Percentiles rank a stretch among this genome's conserved stretches.
Conservation (phyloP, 2,329 filamentous ascomycete genomes). For the Alternaria novae-zelandiae region DNA sequence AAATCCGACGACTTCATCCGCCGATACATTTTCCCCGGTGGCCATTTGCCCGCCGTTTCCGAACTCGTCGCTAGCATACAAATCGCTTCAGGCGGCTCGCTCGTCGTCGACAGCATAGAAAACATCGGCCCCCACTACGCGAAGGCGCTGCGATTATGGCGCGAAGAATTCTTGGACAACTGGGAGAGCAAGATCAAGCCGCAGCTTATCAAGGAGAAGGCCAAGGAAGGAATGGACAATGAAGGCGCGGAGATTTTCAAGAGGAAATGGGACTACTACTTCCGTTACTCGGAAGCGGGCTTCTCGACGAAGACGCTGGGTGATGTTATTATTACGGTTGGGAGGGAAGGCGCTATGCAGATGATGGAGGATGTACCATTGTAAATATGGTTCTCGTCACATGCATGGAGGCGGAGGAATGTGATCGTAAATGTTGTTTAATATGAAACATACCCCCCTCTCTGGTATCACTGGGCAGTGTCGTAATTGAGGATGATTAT, state of each 20-base stretch:
- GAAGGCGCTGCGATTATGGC: constrained; percentile 72
- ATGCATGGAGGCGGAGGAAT: not conserved
- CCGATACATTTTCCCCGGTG: constrained; percentile 80
- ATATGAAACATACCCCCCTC: not conserved
- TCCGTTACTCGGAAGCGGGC: constrained; percentile 76
- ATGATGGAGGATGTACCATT: constrained; percentile 74
- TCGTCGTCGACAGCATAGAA: constrained; percentile 71
- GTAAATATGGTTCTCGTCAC: constrained; percentile 35
- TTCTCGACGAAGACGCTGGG: constrained; percentile 75
- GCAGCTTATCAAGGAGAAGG: constrained; percentile 65
- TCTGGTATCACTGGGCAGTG: not conserved
- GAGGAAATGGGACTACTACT: constrained; percentile 80
- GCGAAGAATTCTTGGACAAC: constrained; percentile 67
- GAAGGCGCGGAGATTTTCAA: constrained; percentile 72
- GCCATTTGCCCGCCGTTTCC: constrained; percentile 71
- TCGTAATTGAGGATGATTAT: too few relatives aligned
- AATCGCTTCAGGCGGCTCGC: constrained; percentile 63
- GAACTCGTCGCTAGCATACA: constrained; percentile 70
- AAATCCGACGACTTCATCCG: constrained; percentile 76
- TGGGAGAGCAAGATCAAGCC: constrained; percentile 68
- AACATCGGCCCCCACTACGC: constrained; percentile 79
- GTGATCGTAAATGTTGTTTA: not conserved
- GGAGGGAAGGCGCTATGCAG: constrained; percentile 68
- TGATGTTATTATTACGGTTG: constrained; percentile 75
- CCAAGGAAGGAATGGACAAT: constrained; percentile 64